phyloP scores from a whole-genome alignment of 2,329 filamentous ascomycete species.

The Sporothrix variecibatus region DNA sequence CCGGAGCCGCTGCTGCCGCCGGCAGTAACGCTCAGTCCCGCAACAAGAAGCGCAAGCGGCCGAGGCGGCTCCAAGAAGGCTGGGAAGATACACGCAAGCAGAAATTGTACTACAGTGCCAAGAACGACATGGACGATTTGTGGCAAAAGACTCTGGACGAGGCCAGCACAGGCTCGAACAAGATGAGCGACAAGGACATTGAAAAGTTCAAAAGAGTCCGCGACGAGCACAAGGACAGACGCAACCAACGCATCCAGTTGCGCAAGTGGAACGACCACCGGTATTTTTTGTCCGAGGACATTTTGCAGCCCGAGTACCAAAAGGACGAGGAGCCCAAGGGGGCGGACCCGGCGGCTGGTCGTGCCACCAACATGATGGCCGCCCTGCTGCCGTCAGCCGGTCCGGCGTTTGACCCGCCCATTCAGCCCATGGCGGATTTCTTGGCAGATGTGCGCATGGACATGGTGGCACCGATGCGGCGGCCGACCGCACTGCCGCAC shows the following conservation, averaged over 20 bases:
- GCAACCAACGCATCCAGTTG: not conserved
- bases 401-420: slow-evolving; percentile 7
- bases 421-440: slow-evolving; percentile 9
- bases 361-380: not conserved
- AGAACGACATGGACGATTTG: not conserved
- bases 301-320: not conserved
- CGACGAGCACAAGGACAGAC: not conserved
- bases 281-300: not conserved
- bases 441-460: slow-evolving; percentile 24
- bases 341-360: not conserved
- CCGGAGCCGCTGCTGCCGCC: not conserved
- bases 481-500: not conserved
- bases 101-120: not conserved
- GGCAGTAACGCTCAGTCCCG: not conserved
- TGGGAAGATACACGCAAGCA: not conserved
- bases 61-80: not conserved
- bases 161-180: not conserved
- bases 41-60: not conserved
- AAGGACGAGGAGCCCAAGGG: not conserved
- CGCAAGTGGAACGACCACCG: not conserved
- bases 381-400: slow-evolving; percentile 24
- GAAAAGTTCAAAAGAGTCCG: not conserved
- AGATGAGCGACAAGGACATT: not conserved
- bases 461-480: slow-evolving; percentile 22
- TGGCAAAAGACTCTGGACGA: not conserved